phyloP scores from a whole-genome alignment of 2,329 filamentous ascomycete genomes.

The Aspergillus nomiae region DNA sequence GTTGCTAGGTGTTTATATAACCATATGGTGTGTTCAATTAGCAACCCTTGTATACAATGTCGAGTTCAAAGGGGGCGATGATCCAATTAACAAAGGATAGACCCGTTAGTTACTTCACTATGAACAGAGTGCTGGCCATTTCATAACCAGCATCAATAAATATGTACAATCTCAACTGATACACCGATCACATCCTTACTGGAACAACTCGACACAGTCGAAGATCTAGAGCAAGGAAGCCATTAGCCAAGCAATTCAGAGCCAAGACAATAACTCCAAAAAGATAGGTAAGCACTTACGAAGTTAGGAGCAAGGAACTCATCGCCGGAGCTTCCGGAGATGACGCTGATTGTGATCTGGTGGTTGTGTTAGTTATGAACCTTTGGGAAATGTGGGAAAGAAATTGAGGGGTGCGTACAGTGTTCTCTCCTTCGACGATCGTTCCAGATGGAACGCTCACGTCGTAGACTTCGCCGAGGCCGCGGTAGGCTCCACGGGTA shows the following conservation, averaged over 20 bases:
- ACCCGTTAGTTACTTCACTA: neutral
- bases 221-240: conserved; percentile 23
- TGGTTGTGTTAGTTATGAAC: neutral
- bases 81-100: neutral
- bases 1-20: too few species aligned
- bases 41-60: too few species aligned
- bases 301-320: conserved; percentile 61
- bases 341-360: conserved; percentile 57
- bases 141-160: neutral
- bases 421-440: conserved; percentile 62
- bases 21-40: too few species aligned
- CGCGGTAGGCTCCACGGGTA: conserved; percentile 66
- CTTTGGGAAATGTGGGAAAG: too few species aligned
- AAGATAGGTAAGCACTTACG: conserved; percentile 23
- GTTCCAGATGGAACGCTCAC: conserved; percentile 61
- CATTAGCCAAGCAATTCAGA: neutral
- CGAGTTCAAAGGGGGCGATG: too few species aligned
- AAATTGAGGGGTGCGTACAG: conserved; percentile 29
- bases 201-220: conserved; percentile 35
- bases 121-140: too few species aligned
- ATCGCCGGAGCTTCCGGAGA: conserved; percentile 60
- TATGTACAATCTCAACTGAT: neutral
- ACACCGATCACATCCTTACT: conserved; percentile 13
- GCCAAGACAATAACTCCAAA: neutral
- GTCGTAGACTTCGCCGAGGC: conserved; percentile 65